Percentiles rank a stretch among this genome's conserved stretches.
phyloP scores from a whole-genome alignment of 2,329 filamentous ascomycete genomes.

The Pestalotiopsis sp. region DNA sequence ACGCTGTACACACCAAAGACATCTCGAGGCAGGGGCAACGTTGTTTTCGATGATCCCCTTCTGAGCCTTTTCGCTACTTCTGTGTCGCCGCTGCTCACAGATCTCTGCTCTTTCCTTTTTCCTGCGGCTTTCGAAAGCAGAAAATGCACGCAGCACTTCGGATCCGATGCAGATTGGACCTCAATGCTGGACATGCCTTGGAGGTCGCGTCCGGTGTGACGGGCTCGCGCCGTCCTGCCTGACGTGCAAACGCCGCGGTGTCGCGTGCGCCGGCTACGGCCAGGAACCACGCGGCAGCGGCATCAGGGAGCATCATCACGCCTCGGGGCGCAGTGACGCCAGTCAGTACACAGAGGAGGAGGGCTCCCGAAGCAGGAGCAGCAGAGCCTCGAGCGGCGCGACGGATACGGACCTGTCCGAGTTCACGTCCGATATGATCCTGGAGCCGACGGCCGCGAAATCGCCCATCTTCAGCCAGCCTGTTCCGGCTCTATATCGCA shows the following conservation, averaged over 20 bases:
- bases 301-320: too few relatives aligned
- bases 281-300: not conserved
- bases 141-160: constrained; percentile 11
- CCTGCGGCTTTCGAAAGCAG: not conserved
- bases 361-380: not conserved
- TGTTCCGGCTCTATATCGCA: constrained; percentile 6
- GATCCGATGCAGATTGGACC: constrained; percentile 13
- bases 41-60: not conserved
- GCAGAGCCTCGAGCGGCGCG: not conserved
- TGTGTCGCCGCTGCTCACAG: not conserved
- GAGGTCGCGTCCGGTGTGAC: constrained; percentile 14
- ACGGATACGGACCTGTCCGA: not conserved
- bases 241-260: not conserved
- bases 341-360: too few relatives aligned
- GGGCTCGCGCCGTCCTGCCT: constrained; percentile 12
- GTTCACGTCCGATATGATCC: not conserved
- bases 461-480: constrained; percentile 7
- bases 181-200: constrained; percentile 16
- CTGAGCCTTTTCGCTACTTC: not conserved
- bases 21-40: too few relatives aligned
- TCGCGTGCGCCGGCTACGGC: constrained; percentile 12
- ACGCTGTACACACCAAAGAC: too few relatives aligned
- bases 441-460: not conserved
- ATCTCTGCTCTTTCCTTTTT: not conserved
- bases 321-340: too few relatives aligned